Evolutionary conservation across 306 rosid species (phyloP).

Genomic region (Dalbergia cultrata): DNA sequence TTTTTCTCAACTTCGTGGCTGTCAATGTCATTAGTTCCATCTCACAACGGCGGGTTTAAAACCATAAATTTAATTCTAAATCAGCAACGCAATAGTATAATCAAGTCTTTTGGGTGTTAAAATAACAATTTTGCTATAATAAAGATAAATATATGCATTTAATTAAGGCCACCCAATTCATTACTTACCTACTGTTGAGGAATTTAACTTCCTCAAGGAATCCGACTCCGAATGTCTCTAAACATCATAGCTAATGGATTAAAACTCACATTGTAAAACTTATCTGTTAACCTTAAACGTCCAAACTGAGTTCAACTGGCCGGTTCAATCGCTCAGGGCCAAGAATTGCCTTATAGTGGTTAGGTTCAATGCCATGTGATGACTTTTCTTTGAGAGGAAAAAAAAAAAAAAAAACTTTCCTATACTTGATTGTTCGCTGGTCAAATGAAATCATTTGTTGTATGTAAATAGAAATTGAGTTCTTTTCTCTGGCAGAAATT

Average conservation of each 20-base stretch:
- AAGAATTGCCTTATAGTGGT: constrained; percentile 33
- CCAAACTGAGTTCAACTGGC: constrained; percentile 14
- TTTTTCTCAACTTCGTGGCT: constrained; percentile 23
- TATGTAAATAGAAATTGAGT: constrained; percentile 25
- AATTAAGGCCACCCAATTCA: not conserved
- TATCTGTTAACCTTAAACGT: constrained; percentile 7
- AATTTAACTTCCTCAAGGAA: constrained; percentile 26
- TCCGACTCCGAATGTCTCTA: not conserved
- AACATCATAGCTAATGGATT: constrained; percentile 5
- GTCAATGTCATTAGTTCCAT: constrained; percentile 46
- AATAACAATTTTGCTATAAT: no score
- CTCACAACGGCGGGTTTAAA: constrained; percentile 29
- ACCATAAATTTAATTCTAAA: constrained; percentile 1
- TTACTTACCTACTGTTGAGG: not conserved
- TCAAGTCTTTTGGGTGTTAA: no score
- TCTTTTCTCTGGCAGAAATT: constrained; percentile 22
- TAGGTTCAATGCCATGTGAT: constrained; percentile 56
- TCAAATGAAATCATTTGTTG: constrained; percentile 34
- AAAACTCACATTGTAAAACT: constrained; percentile 8
- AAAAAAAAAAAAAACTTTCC: not conserved
- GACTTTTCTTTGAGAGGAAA: not conserved
- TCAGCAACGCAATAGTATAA: not conserved
- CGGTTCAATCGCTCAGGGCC: not conserved
- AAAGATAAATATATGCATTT: not conserved
- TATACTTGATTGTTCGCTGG: constrained; percentile 32